Percentiles rank a stretch among this genome's conserved stretches.
phyloP scores from a whole-genome alignment of 345 rosid species.

The Murraya koenigii region DNA sequence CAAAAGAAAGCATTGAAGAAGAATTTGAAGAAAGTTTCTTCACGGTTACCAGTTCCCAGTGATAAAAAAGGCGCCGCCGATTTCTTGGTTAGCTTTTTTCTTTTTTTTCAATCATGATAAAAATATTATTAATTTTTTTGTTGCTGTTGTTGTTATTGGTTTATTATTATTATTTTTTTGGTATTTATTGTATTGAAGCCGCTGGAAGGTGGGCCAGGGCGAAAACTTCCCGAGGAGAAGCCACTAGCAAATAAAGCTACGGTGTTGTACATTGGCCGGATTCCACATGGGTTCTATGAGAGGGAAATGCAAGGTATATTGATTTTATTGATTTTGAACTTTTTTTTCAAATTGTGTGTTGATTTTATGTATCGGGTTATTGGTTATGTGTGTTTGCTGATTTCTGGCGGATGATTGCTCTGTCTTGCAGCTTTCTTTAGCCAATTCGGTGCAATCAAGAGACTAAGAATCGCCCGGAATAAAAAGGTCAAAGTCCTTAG shows the following conservation, averaged over 20 bases:
- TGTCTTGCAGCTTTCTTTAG: constrained; percentile 55
- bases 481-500: constrained; percentile 52
- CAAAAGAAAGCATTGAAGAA: constrained; percentile 67
- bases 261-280: constrained; percentile 77
- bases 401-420: background rate
- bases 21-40: constrained; percentile 51
- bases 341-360: background rate
- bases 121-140: background rate
- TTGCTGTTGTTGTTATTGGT: background rate
- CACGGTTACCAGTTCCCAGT: constrained; percentile 25
- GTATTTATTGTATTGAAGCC: constrained; percentile 42
- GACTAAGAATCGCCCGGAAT: constrained; percentile 77
- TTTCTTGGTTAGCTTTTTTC: constrained; percentile 57
- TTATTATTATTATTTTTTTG: background rate
- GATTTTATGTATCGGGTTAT: background rate
- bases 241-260: constrained; percentile 43
- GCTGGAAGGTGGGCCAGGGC: constrained; percentile 70
- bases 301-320: constrained; percentile 73
- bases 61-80: constrained; percentile 44
- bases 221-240: constrained; percentile 42
- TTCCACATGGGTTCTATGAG: constrained; percentile 95
- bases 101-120: background rate
- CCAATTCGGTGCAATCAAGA: constrained; percentile 83
- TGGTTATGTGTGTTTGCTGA: background rate
- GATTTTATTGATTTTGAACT: background rate